Conservation (phyloP, 176 grass and related monocot genomes). For the Eleusine coracana region DNA sequence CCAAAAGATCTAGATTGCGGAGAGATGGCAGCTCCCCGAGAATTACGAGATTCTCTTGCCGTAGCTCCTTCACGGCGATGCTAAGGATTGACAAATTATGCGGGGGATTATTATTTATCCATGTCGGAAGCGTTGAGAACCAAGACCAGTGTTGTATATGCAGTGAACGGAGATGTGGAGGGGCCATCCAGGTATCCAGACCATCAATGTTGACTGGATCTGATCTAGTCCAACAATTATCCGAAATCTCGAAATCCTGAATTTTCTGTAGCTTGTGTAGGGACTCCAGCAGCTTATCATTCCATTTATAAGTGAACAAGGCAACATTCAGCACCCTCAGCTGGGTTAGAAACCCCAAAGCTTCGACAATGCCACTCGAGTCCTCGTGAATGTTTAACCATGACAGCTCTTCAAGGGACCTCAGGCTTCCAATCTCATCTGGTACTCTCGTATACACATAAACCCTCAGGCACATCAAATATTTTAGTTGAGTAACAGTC, state of each 20-base stretch:
- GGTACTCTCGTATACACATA: fast-evolving
- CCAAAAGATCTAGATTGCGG: neutral
- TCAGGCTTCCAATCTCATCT: neutral
- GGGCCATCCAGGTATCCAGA: neutral
- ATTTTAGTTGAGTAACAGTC: neutral
- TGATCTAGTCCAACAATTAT: neutral
- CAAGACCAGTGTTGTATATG: fast-evolving
- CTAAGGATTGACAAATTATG: neutral
- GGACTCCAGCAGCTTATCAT: neutral
- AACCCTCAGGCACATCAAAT: neutral
- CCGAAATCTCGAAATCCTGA: neutral
- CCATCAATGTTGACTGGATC: no score
- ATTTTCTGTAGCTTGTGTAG: neutral
- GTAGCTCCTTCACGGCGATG: neutral
- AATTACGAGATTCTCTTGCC: neutral
- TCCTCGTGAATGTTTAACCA: neutral
- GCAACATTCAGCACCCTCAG: neutral
- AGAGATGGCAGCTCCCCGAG: neutral
- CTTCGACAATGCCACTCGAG: neutral
- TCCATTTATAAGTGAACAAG: neutral
- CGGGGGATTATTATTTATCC: neutral
- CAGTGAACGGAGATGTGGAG: neutral
- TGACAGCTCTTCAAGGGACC: neutral
- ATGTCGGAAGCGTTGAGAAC: neutral
- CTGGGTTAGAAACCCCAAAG: neutral